These are phyloP conservation scores for Vitis rotundifolia DNA, from an alignment of 164 flowering plant species.

Conservation along the genomic window DNA sequence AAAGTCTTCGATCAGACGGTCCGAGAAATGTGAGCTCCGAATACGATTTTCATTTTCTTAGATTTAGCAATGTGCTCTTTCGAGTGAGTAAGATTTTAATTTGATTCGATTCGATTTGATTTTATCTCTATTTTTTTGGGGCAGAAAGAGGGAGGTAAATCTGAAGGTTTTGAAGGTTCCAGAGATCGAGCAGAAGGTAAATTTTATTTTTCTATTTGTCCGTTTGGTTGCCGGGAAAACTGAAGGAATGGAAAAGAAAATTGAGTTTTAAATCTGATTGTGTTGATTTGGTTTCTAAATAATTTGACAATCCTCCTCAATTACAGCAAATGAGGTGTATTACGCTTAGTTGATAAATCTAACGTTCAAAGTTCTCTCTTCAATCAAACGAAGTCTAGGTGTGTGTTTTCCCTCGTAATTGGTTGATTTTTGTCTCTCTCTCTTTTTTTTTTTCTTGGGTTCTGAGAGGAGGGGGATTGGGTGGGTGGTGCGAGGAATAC, in stretches of 20 bases:
- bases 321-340: too few relatives aligned
- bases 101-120: neutral
- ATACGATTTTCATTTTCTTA: neutral
- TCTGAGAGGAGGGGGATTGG: too few relatives aligned
- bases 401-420: too few relatives aligned
- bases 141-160: conserved; percentile 97
- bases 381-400: too few relatives aligned
- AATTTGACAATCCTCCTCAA: too few relatives aligned
- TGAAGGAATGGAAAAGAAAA: too few relatives aligned
- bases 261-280: neutral
- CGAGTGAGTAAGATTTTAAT: neutral
- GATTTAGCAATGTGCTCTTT: neutral
- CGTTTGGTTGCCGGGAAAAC: neutral
- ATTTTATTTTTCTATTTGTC: neutral
- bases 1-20: conserved; percentile 96
- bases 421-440: too few relatives aligned
- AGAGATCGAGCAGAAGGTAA: conserved; percentile 93
- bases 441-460: too few relatives aligned
- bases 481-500: too few relatives aligned
- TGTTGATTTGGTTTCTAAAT: neutral
- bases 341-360: too few relatives aligned
- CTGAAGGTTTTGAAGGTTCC: conserved; percentile 79
- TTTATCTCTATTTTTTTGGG: conserved; percentile 8
- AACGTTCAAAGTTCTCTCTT: too few relatives aligned
- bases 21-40: conserved; percentile 78